Evolutionary conservation across 768 basidiomycete genomes (phyloP).

Genomic region (Boletus pseudo-olivaceus): DNA sequence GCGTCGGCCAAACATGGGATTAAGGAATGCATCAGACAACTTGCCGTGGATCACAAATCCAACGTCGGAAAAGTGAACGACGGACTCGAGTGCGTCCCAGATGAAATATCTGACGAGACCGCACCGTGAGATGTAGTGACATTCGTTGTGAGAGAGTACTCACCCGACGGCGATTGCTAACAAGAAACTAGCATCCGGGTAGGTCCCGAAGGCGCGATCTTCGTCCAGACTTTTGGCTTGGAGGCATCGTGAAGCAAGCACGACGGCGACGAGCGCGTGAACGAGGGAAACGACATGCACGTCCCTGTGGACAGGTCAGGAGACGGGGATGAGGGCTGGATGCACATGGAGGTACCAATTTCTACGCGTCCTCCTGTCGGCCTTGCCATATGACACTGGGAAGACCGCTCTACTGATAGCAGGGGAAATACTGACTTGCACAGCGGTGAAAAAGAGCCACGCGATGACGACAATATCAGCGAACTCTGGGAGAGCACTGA

Average conservation of each 20-base stretch:
- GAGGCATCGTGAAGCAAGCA: constrained; percentile 56
- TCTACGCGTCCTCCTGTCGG: constrained; percentile 46
- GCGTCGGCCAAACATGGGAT: background rate
- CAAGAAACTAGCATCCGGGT: constrained; percentile 51
- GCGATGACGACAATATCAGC: constrained; percentile 53
- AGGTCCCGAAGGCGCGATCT: constrained; percentile 80
- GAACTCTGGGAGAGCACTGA: constrained; percentile 53
- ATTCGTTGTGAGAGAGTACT: constrained; percentile 14
- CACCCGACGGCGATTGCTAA: constrained; percentile 72
- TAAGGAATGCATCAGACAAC: constrained; percentile 9
- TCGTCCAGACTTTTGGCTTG: constrained; percentile 41
- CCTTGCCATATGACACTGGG: constrained; percentile 47
- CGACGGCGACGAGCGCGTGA: constrained; percentile 66
- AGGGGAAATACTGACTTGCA: constrained; percentile 61
- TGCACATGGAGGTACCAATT: constrained; percentile 47
- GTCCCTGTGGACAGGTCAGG: constrained; percentile 43
- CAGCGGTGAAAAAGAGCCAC: constrained; percentile 51
- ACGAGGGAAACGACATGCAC: constrained; percentile 70
- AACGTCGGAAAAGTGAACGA: constrained; percentile 62
- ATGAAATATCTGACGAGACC: constrained; percentile 58
- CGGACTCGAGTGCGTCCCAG: constrained; percentile 77
- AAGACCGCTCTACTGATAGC: constrained; percentile 44
- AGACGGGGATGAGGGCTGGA: background rate
- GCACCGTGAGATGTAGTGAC: background rate
- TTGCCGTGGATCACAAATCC: constrained; percentile 78